phyloP scores from a whole-genome alignment of 495 filamentous ascomycete genomes.

The Tuber magnatum region DNA sequence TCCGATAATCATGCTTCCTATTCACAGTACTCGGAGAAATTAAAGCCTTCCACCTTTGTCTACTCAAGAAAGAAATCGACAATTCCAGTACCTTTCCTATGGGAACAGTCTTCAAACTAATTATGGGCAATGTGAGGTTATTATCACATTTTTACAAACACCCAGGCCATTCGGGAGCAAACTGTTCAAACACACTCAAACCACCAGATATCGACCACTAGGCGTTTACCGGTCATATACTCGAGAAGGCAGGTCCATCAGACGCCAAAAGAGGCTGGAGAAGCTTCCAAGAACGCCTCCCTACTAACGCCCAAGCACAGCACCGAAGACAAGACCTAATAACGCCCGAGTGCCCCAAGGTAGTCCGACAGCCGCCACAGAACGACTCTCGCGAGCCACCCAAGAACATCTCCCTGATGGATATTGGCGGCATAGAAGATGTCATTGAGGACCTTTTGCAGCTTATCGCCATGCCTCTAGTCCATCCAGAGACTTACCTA shows the following conservation, averaged over 20 bases:
- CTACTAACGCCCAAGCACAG: background rate
- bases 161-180: background rate
- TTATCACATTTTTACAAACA: background rate
- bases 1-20: background rate
- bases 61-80: background rate
- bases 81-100: background rate
- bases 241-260: background rate
- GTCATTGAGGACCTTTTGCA: slow-evolving; percentile 71
- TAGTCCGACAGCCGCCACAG: background rate
- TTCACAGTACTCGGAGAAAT: background rate
- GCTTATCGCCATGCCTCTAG: slow-evolving; percentile 72
- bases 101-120: background rate
- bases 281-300: background rate
- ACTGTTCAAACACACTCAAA: background rate
- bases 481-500: slow-evolving; percentile 54
- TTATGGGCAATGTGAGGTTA: background rate
- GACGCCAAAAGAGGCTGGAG: background rate
- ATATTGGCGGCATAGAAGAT: slow-evolving; percentile 79
- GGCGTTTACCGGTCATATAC: too few species aligned
- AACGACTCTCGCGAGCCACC: slow-evolving; percentile 54
- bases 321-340: background rate
- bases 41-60: background rate
- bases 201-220: background rate
- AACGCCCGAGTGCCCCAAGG: background rate
- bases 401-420: slow-evolving; percentile 63